Evolutionary conservation across 1,284 basidiomycete species (phyloP).

Genomic region (Ceratobasidium papillatum): DNA sequence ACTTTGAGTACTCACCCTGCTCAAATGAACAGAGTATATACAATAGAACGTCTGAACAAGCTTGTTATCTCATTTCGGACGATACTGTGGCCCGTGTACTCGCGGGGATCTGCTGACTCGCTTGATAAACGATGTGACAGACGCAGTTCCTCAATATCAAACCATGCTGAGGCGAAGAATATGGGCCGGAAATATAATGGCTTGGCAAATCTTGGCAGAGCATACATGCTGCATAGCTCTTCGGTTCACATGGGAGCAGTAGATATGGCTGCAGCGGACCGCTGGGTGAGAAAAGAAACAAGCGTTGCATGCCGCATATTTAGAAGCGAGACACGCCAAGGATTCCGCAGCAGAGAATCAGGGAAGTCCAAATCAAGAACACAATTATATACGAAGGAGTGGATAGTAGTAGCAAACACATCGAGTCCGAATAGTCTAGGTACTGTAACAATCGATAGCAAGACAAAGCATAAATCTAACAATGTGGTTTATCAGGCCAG

Average conservation of each 20-base stretch:
- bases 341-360: neutral
- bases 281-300: neutral
- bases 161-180: neutral
- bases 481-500: neutral
- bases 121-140: neutral
- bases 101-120: neutral
- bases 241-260: constrained; percentile 13
- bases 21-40: no score
- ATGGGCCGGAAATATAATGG: neutral
- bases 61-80: neutral
- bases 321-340: constrained; percentile 5
- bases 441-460: constrained; percentile 3
- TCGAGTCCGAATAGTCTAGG: constrained; percentile 1
- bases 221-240: neutral
- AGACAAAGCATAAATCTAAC: neutral
- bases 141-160: neutral
- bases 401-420: neutral
- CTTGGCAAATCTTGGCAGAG: neutral
- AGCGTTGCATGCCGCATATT: neutral
- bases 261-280: neutral
- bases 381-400: neutral
- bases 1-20: no score
- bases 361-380: neutral
- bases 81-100: neutral
- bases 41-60: no score